Evolutionary conservation across 108 stramenopile genomes (phyloP).

Genomic region (Skeletonema costatum): DNA sequence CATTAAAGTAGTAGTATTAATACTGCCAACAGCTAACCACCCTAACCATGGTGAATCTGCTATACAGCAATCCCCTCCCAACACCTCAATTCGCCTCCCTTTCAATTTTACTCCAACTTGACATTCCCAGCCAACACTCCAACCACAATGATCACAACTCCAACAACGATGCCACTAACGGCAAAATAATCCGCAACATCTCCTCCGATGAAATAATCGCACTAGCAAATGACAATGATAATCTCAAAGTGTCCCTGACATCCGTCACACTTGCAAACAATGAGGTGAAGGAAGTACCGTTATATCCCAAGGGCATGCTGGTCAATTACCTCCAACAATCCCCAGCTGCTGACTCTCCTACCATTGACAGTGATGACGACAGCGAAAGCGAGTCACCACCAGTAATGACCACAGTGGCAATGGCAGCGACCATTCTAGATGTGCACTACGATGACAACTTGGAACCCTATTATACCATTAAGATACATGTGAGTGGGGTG

Average conservation of each 20-base stretch:
- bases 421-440: background rate
- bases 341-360: background rate
- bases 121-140: slow-evolving; percentile 1
- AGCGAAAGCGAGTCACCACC: background rate
- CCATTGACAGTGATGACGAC: background rate
- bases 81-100: slow-evolving; percentile 43
- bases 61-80: slow-evolving; percentile 34
- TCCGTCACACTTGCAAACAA: background rate
- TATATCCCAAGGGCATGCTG: background rate
- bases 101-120: slow-evolving; percentile 31
- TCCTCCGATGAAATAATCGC: background rate
- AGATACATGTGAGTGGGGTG: background rate
- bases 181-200: background rate
- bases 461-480: slow-evolving; percentile 7
- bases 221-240: background rate
- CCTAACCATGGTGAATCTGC: slow-evolving; percentile 28
- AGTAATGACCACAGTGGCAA: background rate
- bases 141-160: background rate
- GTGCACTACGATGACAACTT: slow-evolving; percentile 20
- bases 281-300: slow-evolving; percentile 8
- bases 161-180: background rate
- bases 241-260: background rate
- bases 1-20: too few species aligned
- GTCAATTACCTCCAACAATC: background rate
- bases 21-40: too few species aligned